Evolutionary conservation across 257 asterid species (phyloP), one percentile per base, ranked within the genome.

Genomic region (Gynochthodes officinalis): DNA sequence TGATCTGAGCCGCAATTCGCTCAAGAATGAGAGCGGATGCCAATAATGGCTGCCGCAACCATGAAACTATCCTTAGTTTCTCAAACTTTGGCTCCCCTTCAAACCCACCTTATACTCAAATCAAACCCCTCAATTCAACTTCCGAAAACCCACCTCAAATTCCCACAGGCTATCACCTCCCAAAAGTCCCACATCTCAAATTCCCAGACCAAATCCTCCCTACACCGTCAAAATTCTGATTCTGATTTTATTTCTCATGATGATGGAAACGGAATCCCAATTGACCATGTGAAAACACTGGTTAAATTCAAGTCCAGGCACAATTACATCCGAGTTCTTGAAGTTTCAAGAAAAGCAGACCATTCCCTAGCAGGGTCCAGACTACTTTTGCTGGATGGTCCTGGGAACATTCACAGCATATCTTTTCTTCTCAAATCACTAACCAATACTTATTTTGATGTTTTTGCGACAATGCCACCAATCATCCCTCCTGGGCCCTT

Each of bases 321-420:
- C 87, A 91, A 93, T 65, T 88, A 88, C 84, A 93, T 93, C 23
- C 85, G 96, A 3, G 97, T 93, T 59, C 78, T 93, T 65, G 89
- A 91, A 81, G 88, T 93, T 69, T 89, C 98, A 7, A 42, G 98
- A 70, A 85, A 81, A 64, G 96, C 97, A 35, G 92, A 90, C 88
- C 98, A 91, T 82, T 82, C 95, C 0, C 85, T 91, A 28, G 90
- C 97, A 21, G 98, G 98, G 52, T 86, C 94, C 67, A 77, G 97
- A 18, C 88, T 93, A 59, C 96, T 93, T 73, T 72, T 93, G 16
- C 97, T 91, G 73, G 97, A 93, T 71, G 82, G 87, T 73, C 97
- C 97, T 66, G 98, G 98, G 25, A 93, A 93, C 82, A 93, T 93
- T 77, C 98, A 93, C 87, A 93, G 98, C 91, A 88, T 93, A 50